Evolutionary conservation across 768 basidiomycete genomes (phyloP), one percentile per base, ranked within the genome.

Genomic region (Clavaria fumosa): DNA sequence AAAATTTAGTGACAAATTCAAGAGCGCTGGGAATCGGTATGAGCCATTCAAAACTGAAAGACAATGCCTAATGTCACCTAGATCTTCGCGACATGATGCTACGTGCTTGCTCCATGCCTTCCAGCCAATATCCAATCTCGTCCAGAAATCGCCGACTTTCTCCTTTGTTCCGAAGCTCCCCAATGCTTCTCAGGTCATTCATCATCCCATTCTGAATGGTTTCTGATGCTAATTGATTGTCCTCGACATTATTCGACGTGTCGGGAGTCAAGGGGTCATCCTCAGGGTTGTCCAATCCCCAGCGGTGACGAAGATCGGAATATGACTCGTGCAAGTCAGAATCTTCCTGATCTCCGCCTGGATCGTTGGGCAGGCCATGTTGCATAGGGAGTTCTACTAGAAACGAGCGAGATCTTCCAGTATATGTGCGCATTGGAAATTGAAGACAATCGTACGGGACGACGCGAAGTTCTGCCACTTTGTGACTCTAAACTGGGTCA

Each of bases 111-210:
- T 73, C 70, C 55, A 88, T 66, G 1, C 85, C 82, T 53, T 89
- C 85, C 43, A 86, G 79, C 4, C 88, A 56, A 55, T 86, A 89
- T 0, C 85, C 85, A 2, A 85, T 69, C 48, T 86, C 84, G 43
- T 89, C 85, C 30, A 85, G 53, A 50, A 88, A 88, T 11, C 81
- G 62, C 43, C 84, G 63, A 38, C 65, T 75, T 56, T 88, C 82
- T 9, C 85, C 85, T 52, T 81, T 82, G 49, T 70, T 79, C 39
- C 83, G 59, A 26, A 88, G 61, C 44, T 88, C 84, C 1, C 80
- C 78, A 31, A 86, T 81, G 42, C 79, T 83, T 55, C 78, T 79
- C 34, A 82, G 49, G 23, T 79, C 75, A 44, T 82, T 80, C 63
- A 72, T 72, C 69, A 77, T 70, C n/a, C n/a, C n/a, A n/a, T n/a